phyloP scores from a whole-genome alignment of 2,329 filamentous ascomycete species.

The Aspergillus niger region DNA sequence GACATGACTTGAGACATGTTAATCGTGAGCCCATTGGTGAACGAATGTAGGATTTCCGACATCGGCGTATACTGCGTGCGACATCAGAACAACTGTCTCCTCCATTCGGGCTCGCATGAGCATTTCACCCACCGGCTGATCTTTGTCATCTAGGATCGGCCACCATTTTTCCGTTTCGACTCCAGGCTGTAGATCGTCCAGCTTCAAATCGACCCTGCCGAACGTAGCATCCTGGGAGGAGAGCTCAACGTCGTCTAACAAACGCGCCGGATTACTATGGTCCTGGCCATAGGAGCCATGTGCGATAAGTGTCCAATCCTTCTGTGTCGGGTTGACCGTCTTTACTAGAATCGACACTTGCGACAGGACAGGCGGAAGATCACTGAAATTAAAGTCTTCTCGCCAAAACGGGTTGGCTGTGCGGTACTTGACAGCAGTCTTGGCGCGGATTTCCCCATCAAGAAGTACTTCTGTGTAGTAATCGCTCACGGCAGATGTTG shows the following conservation, averaged over 20 bases:
- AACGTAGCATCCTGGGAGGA: conserved; percentile 50
- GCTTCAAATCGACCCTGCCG: conserved; percentile 72
- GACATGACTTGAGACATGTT: conserved; percentile 81
- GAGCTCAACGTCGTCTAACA: conserved; percentile 50
- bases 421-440: conserved; percentile 51
- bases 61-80: conserved; percentile 81
- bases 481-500: conserved; percentile 38
- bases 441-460: conserved; percentile 52
- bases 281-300: conserved; percentile 48
- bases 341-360: conserved; percentile 50
- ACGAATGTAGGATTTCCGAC: conserved; percentile 80
- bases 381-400: conserved; percentile 51
- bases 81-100: conserved; percentile 85
- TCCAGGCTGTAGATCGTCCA: conserved; percentile 75
- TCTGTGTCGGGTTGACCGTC: conserved; percentile 49
- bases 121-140: conserved; percentile 78
- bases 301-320: conserved; percentile 53
- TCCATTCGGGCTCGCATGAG: conserved; percentile 81
- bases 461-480: conserved; percentile 53
- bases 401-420: conserved; percentile 52
- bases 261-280: conserved; percentile 41
- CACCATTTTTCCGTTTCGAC: conserved; percentile 88
- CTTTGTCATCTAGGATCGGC: conserved; percentile 73
- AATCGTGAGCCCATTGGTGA: conserved; percentile 78
- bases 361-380: conserved; percentile 51